Conservation (phyloP, 495 filamentous ascomycete species). For the Daldinia childiae region DNA sequence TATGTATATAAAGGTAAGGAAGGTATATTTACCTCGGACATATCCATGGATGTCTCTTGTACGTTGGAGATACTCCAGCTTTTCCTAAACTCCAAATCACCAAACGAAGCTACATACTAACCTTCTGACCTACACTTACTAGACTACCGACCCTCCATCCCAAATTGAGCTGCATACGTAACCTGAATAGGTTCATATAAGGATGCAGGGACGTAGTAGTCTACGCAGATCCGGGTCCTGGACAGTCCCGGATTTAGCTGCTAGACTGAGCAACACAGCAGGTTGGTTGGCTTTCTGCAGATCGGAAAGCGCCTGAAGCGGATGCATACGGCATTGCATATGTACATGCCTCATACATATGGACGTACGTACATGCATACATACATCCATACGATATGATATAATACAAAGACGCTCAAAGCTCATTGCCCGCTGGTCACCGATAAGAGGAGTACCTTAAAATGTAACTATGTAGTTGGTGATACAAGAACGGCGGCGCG, state of each 20-base stretch:
- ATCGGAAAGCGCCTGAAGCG: slow-evolving; percentile 43
- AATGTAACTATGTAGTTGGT: background rate
- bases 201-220: slow-evolving; percentile 34
- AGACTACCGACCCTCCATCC: slow-evolving; percentile 35
- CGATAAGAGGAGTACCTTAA: slow-evolving; percentile 9
- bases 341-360: too few species aligned
- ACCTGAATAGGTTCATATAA: slow-evolving; percentile 9
- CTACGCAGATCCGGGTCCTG: slow-evolving; percentile 30
- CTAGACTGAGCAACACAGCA: slow-evolving; percentile 3
- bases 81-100: background rate
- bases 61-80: slow-evolving; percentile 19
- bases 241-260: slow-evolving; percentile 1
- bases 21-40: too few species aligned
- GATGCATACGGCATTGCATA: slow-evolving; percentile 18
- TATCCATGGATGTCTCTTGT: background rate
- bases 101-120: slow-evolving; percentile 7
- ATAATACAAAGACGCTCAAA: too few species aligned
- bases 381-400: background rate
- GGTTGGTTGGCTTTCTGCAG: slow-evolving; percentile 27
- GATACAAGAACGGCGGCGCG: slow-evolving; percentile 2
- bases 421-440: slow-evolving; percentile 22
- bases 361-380: too few species aligned
- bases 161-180: slow-evolving; percentile 19
- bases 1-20: too few species aligned
- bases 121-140: slow-evolving; percentile 1